Percentiles rank a stretch among this genome's conserved stretches.
Evolutionary conservation across 164 flowering plant genomes (phyloP).

Genomic region (Paratinospora sagittata): DNA sequence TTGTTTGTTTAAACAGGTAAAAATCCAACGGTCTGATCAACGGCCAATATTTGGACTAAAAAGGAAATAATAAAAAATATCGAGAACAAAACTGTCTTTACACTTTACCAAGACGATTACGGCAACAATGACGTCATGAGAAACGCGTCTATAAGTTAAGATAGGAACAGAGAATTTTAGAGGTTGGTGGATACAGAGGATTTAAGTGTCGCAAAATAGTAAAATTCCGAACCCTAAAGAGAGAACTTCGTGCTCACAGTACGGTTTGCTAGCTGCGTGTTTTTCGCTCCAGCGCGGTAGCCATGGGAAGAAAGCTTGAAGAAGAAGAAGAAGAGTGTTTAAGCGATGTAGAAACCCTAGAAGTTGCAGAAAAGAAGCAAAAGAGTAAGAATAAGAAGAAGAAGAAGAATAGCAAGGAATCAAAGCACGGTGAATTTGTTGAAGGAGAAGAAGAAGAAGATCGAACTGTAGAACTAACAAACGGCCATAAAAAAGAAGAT

Average conservation of each 20-base stretch:
- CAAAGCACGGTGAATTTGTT: background rate
- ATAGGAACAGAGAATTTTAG: no score
- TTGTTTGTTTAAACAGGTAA: no score
- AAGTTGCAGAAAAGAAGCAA: conserved; percentile 13
- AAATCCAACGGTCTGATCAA: no score
- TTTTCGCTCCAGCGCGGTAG: conserved; percentile 6
- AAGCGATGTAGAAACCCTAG: conserved; percentile 19
- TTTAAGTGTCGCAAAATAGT: background rate
- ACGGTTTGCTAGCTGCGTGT: background rate
- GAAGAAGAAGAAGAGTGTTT: conserved; percentile 3
- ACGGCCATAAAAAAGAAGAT: background rate
- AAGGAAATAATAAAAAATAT: no score
- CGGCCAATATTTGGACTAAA: no score
- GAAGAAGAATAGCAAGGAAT: background rate
- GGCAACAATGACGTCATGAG: no score
- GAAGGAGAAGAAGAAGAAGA: conserved; percentile 12
- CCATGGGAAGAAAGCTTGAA: conserved; percentile 22
- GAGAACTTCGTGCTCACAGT: background rate
- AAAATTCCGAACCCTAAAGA: conserved; percentile 12
- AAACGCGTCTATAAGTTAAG: no score
- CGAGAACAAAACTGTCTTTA: no score
- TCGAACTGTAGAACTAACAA: conserved; percentile 1
- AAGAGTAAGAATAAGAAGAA: conserved; percentile 16
- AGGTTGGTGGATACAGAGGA: no score
- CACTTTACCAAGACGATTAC: no score